Evolutionary conservation across 2,329 filamentous ascomycete genomes (phyloP), one percentile per base, ranked within the genome.

Genomic region (Claviceps sp.): DNA sequence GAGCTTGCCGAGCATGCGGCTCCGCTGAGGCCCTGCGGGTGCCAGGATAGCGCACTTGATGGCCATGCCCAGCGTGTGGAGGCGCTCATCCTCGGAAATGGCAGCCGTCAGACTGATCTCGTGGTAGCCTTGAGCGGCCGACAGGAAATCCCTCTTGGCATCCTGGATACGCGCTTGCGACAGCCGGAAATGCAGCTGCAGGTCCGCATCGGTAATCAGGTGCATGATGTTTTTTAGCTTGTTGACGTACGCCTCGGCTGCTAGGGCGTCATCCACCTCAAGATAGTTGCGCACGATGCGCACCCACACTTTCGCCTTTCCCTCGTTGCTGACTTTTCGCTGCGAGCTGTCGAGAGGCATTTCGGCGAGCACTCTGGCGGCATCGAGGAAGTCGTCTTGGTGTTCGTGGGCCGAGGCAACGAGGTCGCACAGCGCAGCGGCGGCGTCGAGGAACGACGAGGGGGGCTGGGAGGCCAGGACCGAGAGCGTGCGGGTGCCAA

Each of bases 121-220:
- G 66, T 95, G 87, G 73, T 98, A 98, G 53, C 87, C 85, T 59
- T 86, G 80, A 49, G 86, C 86, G 20, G 93, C 93, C 53, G 91
- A 83, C 23, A 97, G 74, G 71, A 98, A 98, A 62, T 86, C 82
- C 44, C 91, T 81, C 64, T 93, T 86, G 20, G 90, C 85, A 69
- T 98, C 93, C 59, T 88, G 81, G 67, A 98, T 95, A 54, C 91
- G 85, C 5, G 93, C 93, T 68, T 95, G 89, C 8, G 85, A 91
- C 56, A 97, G 82, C 61, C 88, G 82, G 71, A 97, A 98, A 68
- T 91, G 84, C 49, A 97, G 74, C 59, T 82, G 82, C 46, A 91
- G 75, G 54, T 85, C 79, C 40, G 82, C 78, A 65, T 95, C 82
- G 34, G 77, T 71, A 36, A 95, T 82, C 56, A 79, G 83, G 71